These are phyloP conservation scores for Stenocarpella maydis DNA, from an alignment of 2,329 filamentous ascomycete genomes.

Conservation along the genomic window DNA sequence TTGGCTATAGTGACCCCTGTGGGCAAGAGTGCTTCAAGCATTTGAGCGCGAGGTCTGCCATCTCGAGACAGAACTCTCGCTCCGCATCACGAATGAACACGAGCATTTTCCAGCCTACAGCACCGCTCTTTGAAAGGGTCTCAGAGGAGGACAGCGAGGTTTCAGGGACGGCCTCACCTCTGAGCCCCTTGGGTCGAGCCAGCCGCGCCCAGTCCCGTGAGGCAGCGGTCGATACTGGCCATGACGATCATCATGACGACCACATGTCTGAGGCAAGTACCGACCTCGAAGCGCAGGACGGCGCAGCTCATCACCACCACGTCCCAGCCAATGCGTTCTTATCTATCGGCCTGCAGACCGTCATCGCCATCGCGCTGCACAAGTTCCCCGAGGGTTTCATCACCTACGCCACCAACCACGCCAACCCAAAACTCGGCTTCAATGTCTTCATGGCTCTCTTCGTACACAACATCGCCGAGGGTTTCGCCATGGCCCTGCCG, in stretches of 20 bases:
- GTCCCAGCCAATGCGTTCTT: constrained; percentile 94
- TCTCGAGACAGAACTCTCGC: constrained; percentile 45
- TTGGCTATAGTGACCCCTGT: constrained; percentile 71
- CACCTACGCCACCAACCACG: constrained; percentile 97
- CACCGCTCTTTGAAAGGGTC: constrained; percentile 49
- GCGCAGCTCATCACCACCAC: constrained; percentile 80
- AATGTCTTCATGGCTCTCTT: constrained; percentile 95
- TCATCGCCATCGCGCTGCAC: constrained; percentile 92
- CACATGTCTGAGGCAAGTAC: constrained; percentile 43
- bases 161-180: constrained; percentile 31
- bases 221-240: background rate
- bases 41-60: constrained; percentile 50
- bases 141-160: constrained; percentile 37
- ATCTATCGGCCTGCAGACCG: constrained; percentile 94
- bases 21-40: constrained; percentile 73
- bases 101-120: constrained; percentile 43
- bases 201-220: constrained; percentile 14
- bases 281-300: constrained; percentile 55
- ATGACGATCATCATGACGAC: constrained; percentile 32
- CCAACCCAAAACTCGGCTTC: constrained; percentile 86
- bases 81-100: constrained; percentile 42
- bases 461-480: constrained; percentile 98
- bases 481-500: constrained; percentile 91
- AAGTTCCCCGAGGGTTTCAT: constrained; percentile 91
- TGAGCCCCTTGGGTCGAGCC: constrained; percentile 11